A percentile compares a stretch with the other conserved stretches of the same genome.
These are phyloP conservation scores for Lactarius hatsudake DNA, from an alignment of 768 basidiomycete genomes.

Conservation along the genomic window DNA sequence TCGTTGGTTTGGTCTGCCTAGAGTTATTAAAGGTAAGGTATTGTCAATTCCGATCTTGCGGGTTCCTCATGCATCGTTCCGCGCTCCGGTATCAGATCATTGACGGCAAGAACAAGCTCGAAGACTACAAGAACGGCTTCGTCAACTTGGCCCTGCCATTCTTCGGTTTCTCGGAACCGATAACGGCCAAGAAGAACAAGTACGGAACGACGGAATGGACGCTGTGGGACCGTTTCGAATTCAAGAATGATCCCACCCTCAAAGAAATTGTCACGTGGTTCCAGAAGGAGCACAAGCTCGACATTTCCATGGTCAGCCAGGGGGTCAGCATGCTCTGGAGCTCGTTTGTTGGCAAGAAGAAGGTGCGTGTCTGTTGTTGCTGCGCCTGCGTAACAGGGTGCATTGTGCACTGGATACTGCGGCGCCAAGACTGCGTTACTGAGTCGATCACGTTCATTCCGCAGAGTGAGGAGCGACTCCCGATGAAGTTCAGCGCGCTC, in stretches of 20 bases:
- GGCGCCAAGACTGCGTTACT: background rate
- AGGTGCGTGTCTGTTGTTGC: slow-evolving; percentile 50
- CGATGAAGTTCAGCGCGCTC: slow-evolving; percentile 86
- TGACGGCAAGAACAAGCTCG: slow-evolving; percentile 90
- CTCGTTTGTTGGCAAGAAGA: slow-evolving; percentile 88
- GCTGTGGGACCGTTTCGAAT: slow-evolving; percentile 96
- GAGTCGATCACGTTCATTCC: slow-evolving; percentile 12
- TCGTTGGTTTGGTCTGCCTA: slow-evolving; percentile 92
- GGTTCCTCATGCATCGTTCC: background rate
- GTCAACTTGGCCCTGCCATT: slow-evolving; percentile 96
- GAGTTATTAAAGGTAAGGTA: slow-evolving; percentile 88
- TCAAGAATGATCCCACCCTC: slow-evolving; percentile 85
- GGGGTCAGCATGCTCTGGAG: slow-evolving; percentile 99
- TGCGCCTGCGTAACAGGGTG: background rate
- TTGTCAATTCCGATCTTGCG: background rate
- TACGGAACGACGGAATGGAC: slow-evolving; percentile 92
- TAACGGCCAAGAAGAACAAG: slow-evolving; percentile 84
- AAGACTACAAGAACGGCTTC: slow-evolving; percentile 98
- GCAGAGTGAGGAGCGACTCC: slow-evolving; percentile 82
- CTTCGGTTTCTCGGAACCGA: slow-evolving; percentile 98
- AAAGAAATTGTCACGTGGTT: slow-evolving; percentile 84
- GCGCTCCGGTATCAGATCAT: slow-evolving; percentile 60
- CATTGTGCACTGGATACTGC: background rate
- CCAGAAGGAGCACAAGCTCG: slow-evolving; percentile 77
- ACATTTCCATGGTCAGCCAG: slow-evolving; percentile 93